Evolutionary conservation across 2,329 filamentous ascomycete genomes (phyloP), one percentile per base, ranked within the genome.

Genomic region (Aphanoascus verrucosus): DNA sequence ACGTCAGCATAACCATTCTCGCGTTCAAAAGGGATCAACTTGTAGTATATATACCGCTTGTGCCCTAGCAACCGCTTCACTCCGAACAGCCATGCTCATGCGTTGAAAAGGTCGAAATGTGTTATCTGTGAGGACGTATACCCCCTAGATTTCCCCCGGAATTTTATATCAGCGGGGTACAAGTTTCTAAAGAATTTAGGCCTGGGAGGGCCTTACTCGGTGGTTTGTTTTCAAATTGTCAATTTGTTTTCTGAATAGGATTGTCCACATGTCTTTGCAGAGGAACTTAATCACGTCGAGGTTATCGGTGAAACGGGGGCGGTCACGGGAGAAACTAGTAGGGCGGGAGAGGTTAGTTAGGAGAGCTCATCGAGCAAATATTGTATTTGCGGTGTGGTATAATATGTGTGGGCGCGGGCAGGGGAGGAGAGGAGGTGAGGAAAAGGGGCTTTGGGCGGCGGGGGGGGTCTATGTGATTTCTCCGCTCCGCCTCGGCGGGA

Each of bases 211-310:
- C 60, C 76, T 15, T 73, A 88, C 85, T 62, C 93, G 77, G 68
- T 98, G 93, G 66, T 98, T 98, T 7, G 93, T 98, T 73, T 98
- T 98, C 45, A 98, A 77, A 67, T 98, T 98, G 71, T 98, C 93
- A 65, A 98, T 88, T 69, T 97, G 94, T 72, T 98, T 98, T 67
- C 87, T 80, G 70, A 96, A 98, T 14, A 96, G 81, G 17, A 97
- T 77, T 34, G 83, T 89, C 93, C 93, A 98, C 43, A 98, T 77
- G 69, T 98, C 93, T 74, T 98, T 98, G 80, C 93, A 98, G 48
- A 98, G 77, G 65, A 98, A 97, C 69, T 98, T 98, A 68, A 98
- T 98, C 48, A 90, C 86, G 66, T 97, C 93, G 41, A 98, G 81
- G 3, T 90, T 90, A 62, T 95, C 89, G 57, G 85, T 87, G 66